These are phyloP conservation scores for Pogostemon cablin DNA, from an alignment of 257 asterid genomes.

Conservation along the genomic window DNA sequence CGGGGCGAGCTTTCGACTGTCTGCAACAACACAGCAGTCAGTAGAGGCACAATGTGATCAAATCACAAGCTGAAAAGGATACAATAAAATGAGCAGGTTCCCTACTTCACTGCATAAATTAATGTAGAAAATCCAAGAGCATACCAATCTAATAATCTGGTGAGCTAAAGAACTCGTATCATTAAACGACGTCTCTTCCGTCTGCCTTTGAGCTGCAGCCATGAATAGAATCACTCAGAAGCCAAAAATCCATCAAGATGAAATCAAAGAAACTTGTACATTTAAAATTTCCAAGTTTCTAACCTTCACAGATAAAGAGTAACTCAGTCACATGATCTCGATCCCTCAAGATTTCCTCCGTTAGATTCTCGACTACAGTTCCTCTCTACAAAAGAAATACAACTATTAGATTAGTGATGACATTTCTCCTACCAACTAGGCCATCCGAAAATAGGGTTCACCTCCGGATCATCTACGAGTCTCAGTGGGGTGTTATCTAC, in stretches of 20 bases:
- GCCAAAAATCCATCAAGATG: not conserved
- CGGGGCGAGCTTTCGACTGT: slow-evolving; percentile 83
- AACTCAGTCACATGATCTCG: slow-evolving; percentile 66
- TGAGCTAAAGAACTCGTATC: slow-evolving; percentile 82
- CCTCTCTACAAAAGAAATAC: slow-evolving; percentile 59
- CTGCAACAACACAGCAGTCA: slow-evolving; percentile 47
- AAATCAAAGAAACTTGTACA: not conserved
- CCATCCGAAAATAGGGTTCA: slow-evolving; percentile 29
- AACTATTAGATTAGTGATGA: slow-evolving; percentile 19
- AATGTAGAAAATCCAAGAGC: not conserved
- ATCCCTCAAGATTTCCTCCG: slow-evolving; percentile 72
- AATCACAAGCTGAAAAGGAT: not conserved
- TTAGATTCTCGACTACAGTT: slow-evolving; percentile 74
- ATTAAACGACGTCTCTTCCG: slow-evolving; percentile 63
- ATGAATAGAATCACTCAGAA: slow-evolving; percentile 17
- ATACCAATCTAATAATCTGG: slow-evolving; percentile 87
- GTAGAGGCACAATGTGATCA: not conserved
- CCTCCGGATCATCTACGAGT: slow-evolving; percentile 88
- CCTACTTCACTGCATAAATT: not conserved
- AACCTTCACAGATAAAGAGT: slow-evolving; percentile 80
- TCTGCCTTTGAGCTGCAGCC: slow-evolving; percentile 77
- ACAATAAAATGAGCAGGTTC: not conserved
- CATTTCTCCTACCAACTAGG: not conserved
- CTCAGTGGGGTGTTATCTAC: slow-evolving; percentile 61
- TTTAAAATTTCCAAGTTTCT: not conserved